Percentiles rank a stretch among this genome's conserved stretches.
Conservation (phyloP, 768 basidiomycete genomes). For the Russula griseocarnosa region DNA sequence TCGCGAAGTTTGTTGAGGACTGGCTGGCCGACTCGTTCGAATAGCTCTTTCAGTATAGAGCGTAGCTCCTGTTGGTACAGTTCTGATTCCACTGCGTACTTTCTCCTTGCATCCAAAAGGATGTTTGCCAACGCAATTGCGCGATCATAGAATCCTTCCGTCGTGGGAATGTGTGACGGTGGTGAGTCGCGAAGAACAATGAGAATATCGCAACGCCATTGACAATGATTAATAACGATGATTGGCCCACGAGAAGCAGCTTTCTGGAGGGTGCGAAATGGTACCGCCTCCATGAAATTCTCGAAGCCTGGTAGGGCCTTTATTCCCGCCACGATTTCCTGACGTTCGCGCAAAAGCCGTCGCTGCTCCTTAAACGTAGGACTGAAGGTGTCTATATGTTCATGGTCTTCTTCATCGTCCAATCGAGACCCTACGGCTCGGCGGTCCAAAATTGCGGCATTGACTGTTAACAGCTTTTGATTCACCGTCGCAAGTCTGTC, state of each 20-base stretch:
- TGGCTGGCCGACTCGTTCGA: conserved; percentile 10
- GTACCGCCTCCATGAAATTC: background rate
- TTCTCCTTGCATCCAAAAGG: background rate
- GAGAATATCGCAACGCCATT: conserved; percentile 2
- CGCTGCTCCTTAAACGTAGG: background rate
- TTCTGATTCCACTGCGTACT: background rate
- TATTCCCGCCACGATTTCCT: background rate
- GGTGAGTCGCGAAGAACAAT: background rate
- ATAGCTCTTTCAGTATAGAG: conserved; percentile 3
- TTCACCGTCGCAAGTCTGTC: background rate
- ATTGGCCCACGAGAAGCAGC: conserved; percentile 8
- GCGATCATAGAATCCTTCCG: background rate
- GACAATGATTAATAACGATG: conserved; percentile 8
- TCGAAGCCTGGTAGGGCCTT: background rate
- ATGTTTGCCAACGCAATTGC: background rate
- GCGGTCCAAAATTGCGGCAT: background rate
- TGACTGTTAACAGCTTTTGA: background rate
- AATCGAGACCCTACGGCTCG: background rate
- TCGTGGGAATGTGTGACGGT: background rate
- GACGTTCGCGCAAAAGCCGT: conserved; percentile 1
- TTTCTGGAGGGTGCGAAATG: background rate
- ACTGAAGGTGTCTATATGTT: background rate
- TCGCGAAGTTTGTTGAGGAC: conserved; percentile 7
- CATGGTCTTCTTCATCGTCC: background rate
- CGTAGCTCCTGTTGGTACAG: background rate